Evolutionary conservation across 192 early-diverging fungal genomes (phyloP).

Genomic region (Helicostylum pulchrum): DNA sequence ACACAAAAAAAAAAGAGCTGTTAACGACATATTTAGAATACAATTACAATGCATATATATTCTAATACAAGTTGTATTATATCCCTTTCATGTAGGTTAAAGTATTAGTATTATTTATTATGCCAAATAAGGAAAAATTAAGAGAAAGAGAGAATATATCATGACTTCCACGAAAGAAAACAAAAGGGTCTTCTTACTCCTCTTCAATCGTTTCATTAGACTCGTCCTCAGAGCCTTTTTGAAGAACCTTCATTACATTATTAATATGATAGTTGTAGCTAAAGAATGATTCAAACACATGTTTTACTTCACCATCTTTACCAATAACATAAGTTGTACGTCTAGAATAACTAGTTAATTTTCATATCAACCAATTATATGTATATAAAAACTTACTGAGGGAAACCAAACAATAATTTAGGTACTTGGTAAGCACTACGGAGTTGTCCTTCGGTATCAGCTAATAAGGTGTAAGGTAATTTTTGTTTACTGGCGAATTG

Average conservation of each 20-base stretch:
- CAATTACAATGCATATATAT: no score
- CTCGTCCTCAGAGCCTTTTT: not conserved
- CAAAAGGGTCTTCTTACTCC: not conserved
- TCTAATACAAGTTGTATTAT: no score
- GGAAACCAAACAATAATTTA: conserved; percentile 20
- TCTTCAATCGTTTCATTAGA: not conserved
- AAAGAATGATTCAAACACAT: conserved; percentile 38
- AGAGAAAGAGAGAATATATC: no score
- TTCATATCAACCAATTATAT: not conserved
- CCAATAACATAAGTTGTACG: conserved; percentile 37
- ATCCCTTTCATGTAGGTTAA: no score
- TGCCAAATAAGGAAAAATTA: no score
- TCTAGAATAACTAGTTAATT: conserved; percentile 13
- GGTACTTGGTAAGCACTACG: conserved; percentile 33
- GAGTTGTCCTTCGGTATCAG: conserved; percentile 31
- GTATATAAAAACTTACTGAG: conserved; percentile 6
- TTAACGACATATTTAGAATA: no score
- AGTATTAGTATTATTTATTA: no score
- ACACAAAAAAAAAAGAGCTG: no score
- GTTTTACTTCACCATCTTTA: conserved; percentile 33
- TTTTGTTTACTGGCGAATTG: conserved; percentile 22
- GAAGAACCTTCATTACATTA: conserved; percentile 27
- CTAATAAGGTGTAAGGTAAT: conserved; percentile 32
- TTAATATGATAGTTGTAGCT: conserved; percentile 33
- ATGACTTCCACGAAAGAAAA: no score